These are phyloP conservation scores for Aspergillus bridgeri DNA, from an alignment of 495 filamentous ascomycete species.

Conservation along the genomic window DNA sequence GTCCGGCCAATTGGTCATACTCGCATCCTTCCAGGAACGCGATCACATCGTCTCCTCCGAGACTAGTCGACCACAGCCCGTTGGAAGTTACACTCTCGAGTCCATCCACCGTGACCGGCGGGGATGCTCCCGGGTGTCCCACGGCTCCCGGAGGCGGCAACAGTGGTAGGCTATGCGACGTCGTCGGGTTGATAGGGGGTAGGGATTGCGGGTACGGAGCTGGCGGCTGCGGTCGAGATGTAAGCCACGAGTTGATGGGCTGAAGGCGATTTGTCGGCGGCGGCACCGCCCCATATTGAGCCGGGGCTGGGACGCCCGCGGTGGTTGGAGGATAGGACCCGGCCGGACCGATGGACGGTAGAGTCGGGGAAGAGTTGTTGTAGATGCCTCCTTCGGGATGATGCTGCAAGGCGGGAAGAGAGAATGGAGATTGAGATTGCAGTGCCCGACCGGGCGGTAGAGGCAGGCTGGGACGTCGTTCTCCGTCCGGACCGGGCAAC, in stretches of 20 bases:
- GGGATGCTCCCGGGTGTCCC: slow-evolving; percentile 34
- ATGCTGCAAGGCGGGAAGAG: slow-evolving; percentile 42
- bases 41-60: slow-evolving; percentile 46
- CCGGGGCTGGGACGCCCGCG: slow-evolving; percentile 26
- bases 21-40: slow-evolving; percentile 47
- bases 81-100: slow-evolving; percentile 26
- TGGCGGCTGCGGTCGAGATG: slow-evolving; percentile 34
- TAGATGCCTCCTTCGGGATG: slow-evolving; percentile 39
- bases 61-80: slow-evolving; percentile 33
- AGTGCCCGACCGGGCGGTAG: slow-evolving; percentile 35
- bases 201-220: slow-evolving; percentile 40
- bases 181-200: slow-evolving; percentile 38
- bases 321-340: slow-evolving; percentile 23
- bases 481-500: slow-evolving; percentile 34
- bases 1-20: slow-evolving; percentile 31
- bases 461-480: slow-evolving; percentile 45
- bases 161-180: slow-evolving; percentile 29
- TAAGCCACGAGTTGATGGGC: slow-evolving; percentile 41
- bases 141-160: slow-evolving; percentile 35
- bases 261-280: slow-evolving; percentile 33
- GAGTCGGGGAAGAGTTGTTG: slow-evolving; percentile 34
- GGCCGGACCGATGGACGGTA: slow-evolving; percentile 31
- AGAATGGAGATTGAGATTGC: slow-evolving; percentile 40
- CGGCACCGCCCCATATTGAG: slow-evolving; percentile 30
- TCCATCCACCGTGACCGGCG: slow-evolving; percentile 35